phyloP scores from a whole-genome alignment of 495 filamentous ascomycete genomes.

The Penicillium taxi region DNA sequence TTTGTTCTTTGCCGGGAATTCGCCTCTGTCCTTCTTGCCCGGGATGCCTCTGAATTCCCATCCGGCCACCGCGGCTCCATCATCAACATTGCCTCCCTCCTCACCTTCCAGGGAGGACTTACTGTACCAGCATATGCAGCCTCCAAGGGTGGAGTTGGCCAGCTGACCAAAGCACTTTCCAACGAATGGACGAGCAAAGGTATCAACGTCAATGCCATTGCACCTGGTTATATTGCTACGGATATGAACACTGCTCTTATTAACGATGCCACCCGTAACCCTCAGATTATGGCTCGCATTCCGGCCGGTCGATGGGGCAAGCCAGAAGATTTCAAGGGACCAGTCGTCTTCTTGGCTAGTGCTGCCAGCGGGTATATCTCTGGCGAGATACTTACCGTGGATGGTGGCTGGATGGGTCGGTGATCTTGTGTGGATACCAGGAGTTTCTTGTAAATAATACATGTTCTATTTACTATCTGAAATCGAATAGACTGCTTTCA shows the following conservation, averaged over 20 bases:
- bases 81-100: constrained; percentile 78
- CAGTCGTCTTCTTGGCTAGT: constrained; percentile 69
- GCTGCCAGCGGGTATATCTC: constrained; percentile 71
- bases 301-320: constrained; percentile 80
- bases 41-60: constrained; percentile 40
- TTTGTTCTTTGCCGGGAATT: constrained; percentile 80
- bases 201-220: constrained; percentile 74
- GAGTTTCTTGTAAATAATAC: too few species aligned
- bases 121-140: constrained; percentile 90
- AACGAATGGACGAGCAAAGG: constrained; percentile 81
- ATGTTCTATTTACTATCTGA: too few species aligned
- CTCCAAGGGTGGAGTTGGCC: constrained; percentile 76
- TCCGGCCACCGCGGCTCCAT: constrained; percentile 61
- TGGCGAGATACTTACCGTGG: constrained; percentile 72
- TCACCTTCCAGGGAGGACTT: constrained; percentile 86
- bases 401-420: constrained; percentile 93
- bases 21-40: constrained; percentile 72
- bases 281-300: constrained; percentile 72
- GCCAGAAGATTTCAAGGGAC: constrained; percentile 86
- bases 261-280: constrained; percentile 57
- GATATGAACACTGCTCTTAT: constrained; percentile 88
- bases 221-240: constrained; percentile 77
- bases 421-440: too few species aligned
- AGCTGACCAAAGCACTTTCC: constrained; percentile 78
- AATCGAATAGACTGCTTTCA: too few species aligned